These are phyloP conservation scores for Xanthoconium purpureum DNA, from an alignment of 768 basidiomycete genomes.

Conservation along the genomic window DNA sequence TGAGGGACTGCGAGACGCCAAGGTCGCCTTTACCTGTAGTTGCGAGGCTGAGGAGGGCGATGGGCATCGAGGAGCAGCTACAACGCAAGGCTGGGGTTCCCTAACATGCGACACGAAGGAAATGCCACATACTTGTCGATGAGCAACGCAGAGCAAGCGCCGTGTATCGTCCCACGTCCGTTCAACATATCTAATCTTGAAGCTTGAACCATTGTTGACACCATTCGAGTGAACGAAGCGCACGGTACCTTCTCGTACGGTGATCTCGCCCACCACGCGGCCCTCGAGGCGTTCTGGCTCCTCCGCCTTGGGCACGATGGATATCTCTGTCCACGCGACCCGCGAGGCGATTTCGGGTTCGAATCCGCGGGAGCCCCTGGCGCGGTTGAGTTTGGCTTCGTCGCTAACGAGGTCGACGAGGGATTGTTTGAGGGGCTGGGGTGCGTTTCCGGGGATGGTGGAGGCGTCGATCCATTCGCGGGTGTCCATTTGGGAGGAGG, in stretches of 20 bases:
- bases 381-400: background rate
- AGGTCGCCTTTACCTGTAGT: constrained; percentile 25
- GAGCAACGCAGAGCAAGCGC: constrained; percentile 52
- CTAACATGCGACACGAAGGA: too few relatives aligned
- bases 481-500: constrained; percentile 2
- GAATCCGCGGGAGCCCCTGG: constrained; percentile 19
- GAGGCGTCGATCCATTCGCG: constrained; percentile 17
- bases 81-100: too few relatives aligned
- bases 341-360: constrained; percentile 23
- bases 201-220: too few relatives aligned
- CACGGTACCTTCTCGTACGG: constrained; percentile 41
- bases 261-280: constrained; percentile 43
- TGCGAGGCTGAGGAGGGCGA: constrained; percentile 34
- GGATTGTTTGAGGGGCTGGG: constrained; percentile 25
- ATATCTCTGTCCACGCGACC: constrained; percentile 39
- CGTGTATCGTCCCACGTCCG: constrained; percentile 45
- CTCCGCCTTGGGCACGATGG: constrained; percentile 42
- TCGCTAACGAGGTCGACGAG: constrained; percentile 20
- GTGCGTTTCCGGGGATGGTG: constrained; percentile 28
- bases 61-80: constrained; percentile 51
- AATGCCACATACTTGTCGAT: constrained; percentile 45
- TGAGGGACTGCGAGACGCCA: constrained; percentile 50
- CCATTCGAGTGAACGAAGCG: background rate
- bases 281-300: constrained; percentile 44
- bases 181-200: constrained; percentile 52